These are phyloP conservation scores for Boechera stricta DNA, from an alignment of 345 rosid species.

Conservation along the genomic window DNA sequence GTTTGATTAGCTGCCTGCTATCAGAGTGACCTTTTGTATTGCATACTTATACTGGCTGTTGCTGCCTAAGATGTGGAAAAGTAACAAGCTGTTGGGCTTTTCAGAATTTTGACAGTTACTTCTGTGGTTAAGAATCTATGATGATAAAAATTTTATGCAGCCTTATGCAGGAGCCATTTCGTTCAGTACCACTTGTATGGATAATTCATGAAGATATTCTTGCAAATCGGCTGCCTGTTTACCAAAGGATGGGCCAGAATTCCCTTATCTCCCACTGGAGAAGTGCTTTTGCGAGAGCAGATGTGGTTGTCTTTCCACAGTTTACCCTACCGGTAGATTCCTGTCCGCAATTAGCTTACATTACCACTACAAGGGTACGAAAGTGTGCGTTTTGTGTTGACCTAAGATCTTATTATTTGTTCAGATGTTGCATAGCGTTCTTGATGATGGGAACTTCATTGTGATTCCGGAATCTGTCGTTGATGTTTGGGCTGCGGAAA, in stretches of 20 bases:
- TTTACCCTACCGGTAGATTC: slow-evolving; percentile 75
- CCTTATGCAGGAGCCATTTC: slow-evolving; percentile 99
- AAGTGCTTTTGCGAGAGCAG: slow-evolving; percentile 76
- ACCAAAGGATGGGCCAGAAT: slow-evolving; percentile 63
- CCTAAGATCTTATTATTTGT: slow-evolving; percentile 45
- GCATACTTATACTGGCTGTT: slow-evolving; percentile 15
- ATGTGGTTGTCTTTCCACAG: slow-evolving; percentile 80
- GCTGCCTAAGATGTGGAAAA: slow-evolving; percentile 23
- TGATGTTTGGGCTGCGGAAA: slow-evolving; percentile 94
- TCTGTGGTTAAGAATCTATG: slow-evolving; percentile 49
- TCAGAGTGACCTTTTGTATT: slow-evolving; percentile 27
- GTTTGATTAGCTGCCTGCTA: slow-evolving; percentile 24
- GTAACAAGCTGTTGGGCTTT: slow-evolving; percentile 27
- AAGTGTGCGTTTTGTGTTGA: slow-evolving; percentile 35
- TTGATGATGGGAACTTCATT: slow-evolving; percentile 95
- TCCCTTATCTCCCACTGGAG: slow-evolving; percentile 78
- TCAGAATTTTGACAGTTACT: slow-evolving; percentile 15
- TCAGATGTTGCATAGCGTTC: slow-evolving; percentile 93
- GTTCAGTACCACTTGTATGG: slow-evolving; percentile 89
- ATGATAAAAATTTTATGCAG: slow-evolving; percentile 77
- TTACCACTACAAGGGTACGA: slow-evolving; percentile 23
- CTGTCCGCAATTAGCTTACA: slow-evolving; percentile 31
- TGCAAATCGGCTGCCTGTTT: slow-evolving; percentile 73
- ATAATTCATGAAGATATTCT: slow-evolving; percentile 87
- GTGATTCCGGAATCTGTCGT: slow-evolving; percentile 92